phyloP scores from a whole-genome alignment of 352 stramenopile species.

The Pythium coloratum region DNA sequence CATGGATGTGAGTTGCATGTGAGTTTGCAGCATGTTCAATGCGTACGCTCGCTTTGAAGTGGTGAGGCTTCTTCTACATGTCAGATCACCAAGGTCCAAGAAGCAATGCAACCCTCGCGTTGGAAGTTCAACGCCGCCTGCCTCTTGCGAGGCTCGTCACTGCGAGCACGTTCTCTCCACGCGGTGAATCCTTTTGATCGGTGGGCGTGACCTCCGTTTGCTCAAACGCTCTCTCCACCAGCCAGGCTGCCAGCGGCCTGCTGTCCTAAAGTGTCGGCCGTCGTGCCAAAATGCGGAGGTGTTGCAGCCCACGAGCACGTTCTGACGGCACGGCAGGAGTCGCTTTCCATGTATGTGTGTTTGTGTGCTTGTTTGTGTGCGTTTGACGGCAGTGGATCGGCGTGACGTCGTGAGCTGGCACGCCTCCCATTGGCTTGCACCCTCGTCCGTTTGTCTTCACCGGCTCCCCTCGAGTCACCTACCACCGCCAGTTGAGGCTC shows the following conservation, averaged over 20 bases:
- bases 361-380: not conserved
- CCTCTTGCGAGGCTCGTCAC: slow-evolving; percentile 1
- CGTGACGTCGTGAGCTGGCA: slow-evolving; percentile 1
- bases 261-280: not conserved
- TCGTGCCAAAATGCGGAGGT: not conserved
- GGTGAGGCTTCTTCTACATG: not conserved
- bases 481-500: too few species aligned
- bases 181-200: not conserved
- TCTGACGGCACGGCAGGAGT: not conserved
- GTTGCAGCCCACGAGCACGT: slow-evolving; percentile 3
- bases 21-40: not conserved
- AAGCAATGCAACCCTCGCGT: not conserved
- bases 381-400: not conserved
- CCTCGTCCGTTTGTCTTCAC: not conserved
- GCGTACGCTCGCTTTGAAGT: slow-evolving; percentile 1
- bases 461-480: not conserved
- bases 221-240: not conserved
- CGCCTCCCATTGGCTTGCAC: not conserved
- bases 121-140: not conserved
- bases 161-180: not conserved
- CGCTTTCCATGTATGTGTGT: not conserved
- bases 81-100: slow-evolving; percentile 1
- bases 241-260: not conserved
- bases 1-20: not conserved
- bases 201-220: slow-evolving; percentile 1